phyloP scores from a whole-genome alignment of 2,329 filamentous ascomycete genomes.

The Pseudopithomyces chartarum region DNA sequence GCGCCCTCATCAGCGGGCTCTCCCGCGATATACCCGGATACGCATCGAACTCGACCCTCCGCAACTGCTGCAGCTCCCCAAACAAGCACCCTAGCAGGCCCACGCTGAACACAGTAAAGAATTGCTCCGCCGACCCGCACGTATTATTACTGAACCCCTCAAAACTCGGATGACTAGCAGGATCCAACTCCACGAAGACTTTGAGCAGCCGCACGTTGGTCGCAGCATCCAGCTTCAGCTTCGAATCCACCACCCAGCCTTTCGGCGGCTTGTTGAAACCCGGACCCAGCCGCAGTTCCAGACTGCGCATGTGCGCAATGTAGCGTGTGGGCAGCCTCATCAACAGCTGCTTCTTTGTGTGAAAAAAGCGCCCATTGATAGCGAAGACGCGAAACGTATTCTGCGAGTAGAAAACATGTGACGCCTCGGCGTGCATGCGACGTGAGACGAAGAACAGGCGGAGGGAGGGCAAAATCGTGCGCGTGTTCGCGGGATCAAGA shows the following conservation, averaged over 20 bases:
- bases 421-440: slow-evolving; percentile 57
- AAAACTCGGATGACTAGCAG: slow-evolving; percentile 67
- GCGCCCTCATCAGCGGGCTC: slow-evolving; percentile 66
- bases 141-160: slow-evolving; percentile 64
- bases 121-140: slow-evolving; percentile 62
- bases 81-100: slow-evolving; percentile 63
- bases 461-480: slow-evolving; percentile 62
- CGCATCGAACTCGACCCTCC: slow-evolving; percentile 71
- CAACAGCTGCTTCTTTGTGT: slow-evolving; percentile 73
- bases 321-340: slow-evolving; percentile 67
- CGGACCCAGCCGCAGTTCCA: slow-evolving; percentile 74
- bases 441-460: slow-evolving; percentile 69
- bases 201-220: slow-evolving; percentile 62
- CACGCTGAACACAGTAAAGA: slow-evolving; percentile 71
- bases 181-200: slow-evolving; percentile 75
- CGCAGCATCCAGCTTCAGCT: slow-evolving; percentile 68
- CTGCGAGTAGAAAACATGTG: slow-evolving; percentile 56
- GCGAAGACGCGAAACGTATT: slow-evolving; percentile 61
- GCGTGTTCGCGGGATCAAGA: slow-evolving; percentile 69
- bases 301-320: slow-evolving; percentile 63
- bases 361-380: slow-evolving; percentile 65
- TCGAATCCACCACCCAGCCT: slow-evolving; percentile 70
- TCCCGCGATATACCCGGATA: slow-evolving; percentile 68
- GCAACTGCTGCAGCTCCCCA: slow-evolving; percentile 60
- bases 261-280: slow-evolving; percentile 73